These are phyloP conservation scores for Stemphylium lycopersici DNA, from an alignment of 2,329 filamentous ascomycete species.

Conservation along the genomic window DNA sequence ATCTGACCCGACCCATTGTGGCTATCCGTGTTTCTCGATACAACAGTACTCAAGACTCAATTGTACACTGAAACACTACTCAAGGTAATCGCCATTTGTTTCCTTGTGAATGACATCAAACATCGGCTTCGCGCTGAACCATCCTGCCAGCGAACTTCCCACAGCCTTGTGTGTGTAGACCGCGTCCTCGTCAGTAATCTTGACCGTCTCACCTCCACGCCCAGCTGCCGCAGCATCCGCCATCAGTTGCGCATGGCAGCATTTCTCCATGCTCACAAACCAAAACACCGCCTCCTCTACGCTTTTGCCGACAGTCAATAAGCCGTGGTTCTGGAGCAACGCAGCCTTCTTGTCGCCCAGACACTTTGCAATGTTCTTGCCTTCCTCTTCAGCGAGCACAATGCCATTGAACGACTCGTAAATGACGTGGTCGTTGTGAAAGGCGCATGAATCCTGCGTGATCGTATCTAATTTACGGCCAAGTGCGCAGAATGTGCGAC, in stretches of 20 bases:
- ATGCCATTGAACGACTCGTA: constrained; percentile 61
- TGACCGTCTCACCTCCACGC: constrained; percentile 67
- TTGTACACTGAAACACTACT: constrained; percentile 34
- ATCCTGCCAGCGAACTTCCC: constrained; percentile 65
- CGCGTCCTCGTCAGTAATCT: constrained; percentile 72
- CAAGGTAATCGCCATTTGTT: constrained; percentile 62
- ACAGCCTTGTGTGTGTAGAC: constrained; percentile 70
- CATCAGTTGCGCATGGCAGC: constrained; percentile 59
- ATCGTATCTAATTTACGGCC: constrained; percentile 65
- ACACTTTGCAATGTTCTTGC: constrained; percentile 57
- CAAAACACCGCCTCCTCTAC: constrained; percentile 61
- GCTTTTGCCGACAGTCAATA: constrained; percentile 57
- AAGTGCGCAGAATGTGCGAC: constrained; percentile 67
- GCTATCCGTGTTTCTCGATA: no score
- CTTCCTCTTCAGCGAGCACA: constrained; percentile 60
- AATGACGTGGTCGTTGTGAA: constrained; percentile 60
- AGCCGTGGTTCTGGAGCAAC: constrained; percentile 61
- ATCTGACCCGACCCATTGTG: no score
- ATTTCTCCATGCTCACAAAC: constrained; percentile 61
- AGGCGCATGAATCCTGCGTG: constrained; percentile 63
- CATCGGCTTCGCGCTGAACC: constrained; percentile 72
- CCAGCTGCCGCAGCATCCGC: constrained; percentile 64
- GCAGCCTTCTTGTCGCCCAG: constrained; percentile 60
- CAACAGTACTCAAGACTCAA: not conserved
- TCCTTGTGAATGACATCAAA: constrained; percentile 73